phyloP scores from a whole-genome alignment of 2,329 filamentous ascomycete species.

The Aspergillus sp. region DNA sequence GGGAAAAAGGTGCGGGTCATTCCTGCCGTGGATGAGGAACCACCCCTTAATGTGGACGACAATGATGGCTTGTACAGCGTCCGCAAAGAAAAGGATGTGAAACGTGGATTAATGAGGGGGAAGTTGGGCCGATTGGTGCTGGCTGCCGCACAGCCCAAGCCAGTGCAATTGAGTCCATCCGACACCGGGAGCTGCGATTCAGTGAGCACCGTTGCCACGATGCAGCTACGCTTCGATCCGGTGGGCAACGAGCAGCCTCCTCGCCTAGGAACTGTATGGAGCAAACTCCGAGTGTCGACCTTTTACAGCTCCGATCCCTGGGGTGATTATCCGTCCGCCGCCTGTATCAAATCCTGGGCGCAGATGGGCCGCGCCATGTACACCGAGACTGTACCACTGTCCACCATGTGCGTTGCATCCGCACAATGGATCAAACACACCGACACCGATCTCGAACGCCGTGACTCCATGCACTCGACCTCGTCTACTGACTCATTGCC shows the following conservation, averaged over 20 bases:
- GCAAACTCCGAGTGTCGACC: slow-evolving; percentile 60
- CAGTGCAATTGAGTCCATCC: slow-evolving; percentile 53
- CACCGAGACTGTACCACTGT: slow-evolving; percentile 55
- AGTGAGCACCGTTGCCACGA: slow-evolving; percentile 57
- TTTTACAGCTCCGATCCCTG: slow-evolving; percentile 58
- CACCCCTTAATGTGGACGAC: slow-evolving; percentile 56
- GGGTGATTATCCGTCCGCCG: slow-evolving; percentile 51
- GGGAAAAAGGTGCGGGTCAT: slow-evolving; percentile 61
- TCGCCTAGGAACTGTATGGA: slow-evolving; percentile 53
- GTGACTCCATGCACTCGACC: slow-evolving; percentile 32
- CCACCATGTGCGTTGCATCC: slow-evolving; percentile 58
- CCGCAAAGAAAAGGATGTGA: slow-evolving; percentile 61
- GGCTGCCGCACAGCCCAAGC: slow-evolving; percentile 59
- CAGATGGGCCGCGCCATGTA: slow-evolving; percentile 54
- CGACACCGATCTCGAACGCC: slow-evolving; percentile 31
- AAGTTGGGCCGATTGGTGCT: slow-evolving; percentile 61
- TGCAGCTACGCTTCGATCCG: slow-evolving; percentile 65
- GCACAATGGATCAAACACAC: slow-evolving; percentile 58
- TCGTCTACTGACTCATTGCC: slow-evolving; percentile 34
- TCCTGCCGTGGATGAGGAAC: slow-evolving; percentile 61
- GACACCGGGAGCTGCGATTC: slow-evolving; percentile 39
- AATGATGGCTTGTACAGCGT: slow-evolving; percentile 53
- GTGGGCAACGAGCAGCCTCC: slow-evolving; percentile 55
- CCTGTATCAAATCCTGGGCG: slow-evolving; percentile 41
- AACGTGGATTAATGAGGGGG: slow-evolving; percentile 60